Base-by-base conservation (phyloP, 129 eudicot genomes). In the Gnaphalium uliginosum region DNA sequence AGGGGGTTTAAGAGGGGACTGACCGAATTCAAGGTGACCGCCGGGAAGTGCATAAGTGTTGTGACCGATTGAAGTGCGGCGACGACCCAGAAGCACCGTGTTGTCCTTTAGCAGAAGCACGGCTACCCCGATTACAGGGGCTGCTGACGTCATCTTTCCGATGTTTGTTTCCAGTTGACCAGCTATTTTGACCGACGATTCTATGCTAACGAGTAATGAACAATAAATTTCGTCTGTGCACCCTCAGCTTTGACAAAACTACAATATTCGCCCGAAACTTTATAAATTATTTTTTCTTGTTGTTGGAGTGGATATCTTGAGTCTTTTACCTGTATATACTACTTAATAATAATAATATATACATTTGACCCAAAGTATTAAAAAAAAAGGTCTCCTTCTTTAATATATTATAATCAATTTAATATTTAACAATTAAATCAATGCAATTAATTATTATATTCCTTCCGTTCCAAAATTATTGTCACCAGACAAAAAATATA, bases 11-110 rank as follows among this genome's bases (percentile, higher is more conserved):
- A 59, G 59, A 53, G 60, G 70, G 15, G 65, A 78, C 86, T 19
- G 50, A 93, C 98, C 98, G 73, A 93, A 93, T 65, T 93, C 96
- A 33, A 93, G 92, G 85, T 82, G 96, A 75, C 98, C 98, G 63
- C 98, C 96, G 73, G 96, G 96, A 27, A 90, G 90, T 26, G 96
- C 96, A 17, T 82, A 93, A 26, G 94, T 88, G 85, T 81, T 82
- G 76, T 62, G 53, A 41, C 98, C 98, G 60, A 88, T 43, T 67
- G 89, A 73, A 79, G 89, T 53, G 26, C 81, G 94, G 66, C 96
- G 98, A 22, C 96, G 92, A 15, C 98, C 98, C 78, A 93, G 37
- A 59, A 93, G 84, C 54, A 93, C 86, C 76, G 72, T 78, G 19
- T 83, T 76, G 2, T 76, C 92, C 62, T 88, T 93, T 4, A 88